Base-by-base conservation (phyloP, 495 filamentous ascomycete genomes). In the Talaromyces wortmannii region DNA sequence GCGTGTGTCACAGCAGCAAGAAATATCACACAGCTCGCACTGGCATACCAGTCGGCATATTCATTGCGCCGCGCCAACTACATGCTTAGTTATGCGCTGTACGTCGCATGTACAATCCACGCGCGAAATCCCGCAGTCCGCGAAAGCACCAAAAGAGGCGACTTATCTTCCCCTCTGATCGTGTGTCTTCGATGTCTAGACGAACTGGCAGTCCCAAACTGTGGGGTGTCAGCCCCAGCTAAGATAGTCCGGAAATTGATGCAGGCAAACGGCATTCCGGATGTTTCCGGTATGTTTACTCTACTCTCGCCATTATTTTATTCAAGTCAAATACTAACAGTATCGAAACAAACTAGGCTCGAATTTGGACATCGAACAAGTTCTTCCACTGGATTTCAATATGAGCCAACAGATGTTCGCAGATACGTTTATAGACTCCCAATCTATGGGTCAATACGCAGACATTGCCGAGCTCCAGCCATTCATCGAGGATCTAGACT, bases 1-100 rank as follows among this genome's bases (percentile, higher is more conserved):
- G 45, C 44, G 1, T 69, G 67, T 32, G 61, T 58, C 7, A 50
- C 55, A 5, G 63, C 65, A 5, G 67, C 67, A 23, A 44, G 45
- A 6, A 55, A 52, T 4, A 69, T 69, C 40, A 59, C 36, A 29
- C 56, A 7, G 11, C 59, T 56, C 23, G 60, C 17, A 13, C 33
- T 55, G 13, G 48, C 51, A 7, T 63, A 67, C 31, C 44, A 54
- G 8, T 31, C 52, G 1, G 51, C 55, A 1, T 67, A 59, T 45
- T 47, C 55, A 2, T 36, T 65, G 7, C 48, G 55, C 3, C 48
- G 61, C 1, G 59, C 65, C 5, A 53, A 53, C 2, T 67, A 62
- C 48, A 45, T 67, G 43, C 50, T 67, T 18, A 59, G 57, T 30
- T 67, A 67, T 36, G 65, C 57, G n/a, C 11, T 48, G 30, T 54